These are phyloP conservation scores for Oropetium thomaeum DNA, from an alignment of 176 grass and related monocot genomes.

Conservation along the genomic window DNA sequence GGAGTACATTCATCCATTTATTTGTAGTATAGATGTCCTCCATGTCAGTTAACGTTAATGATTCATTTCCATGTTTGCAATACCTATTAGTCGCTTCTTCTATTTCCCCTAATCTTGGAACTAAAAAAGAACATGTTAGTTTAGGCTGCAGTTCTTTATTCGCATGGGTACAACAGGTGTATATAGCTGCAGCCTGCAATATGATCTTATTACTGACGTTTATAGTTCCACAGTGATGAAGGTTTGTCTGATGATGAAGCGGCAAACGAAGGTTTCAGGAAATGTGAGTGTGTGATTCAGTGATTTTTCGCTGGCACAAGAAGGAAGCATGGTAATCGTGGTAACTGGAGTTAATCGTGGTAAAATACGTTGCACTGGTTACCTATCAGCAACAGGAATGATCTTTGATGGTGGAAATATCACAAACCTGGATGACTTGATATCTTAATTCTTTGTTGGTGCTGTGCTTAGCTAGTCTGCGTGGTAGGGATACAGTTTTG, in stretches of 20 bases:
- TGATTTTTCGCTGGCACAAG: constrained; percentile 44
- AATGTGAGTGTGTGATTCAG: constrained; percentile 90
- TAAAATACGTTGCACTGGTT: not conserved
- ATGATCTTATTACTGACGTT: constrained; percentile 26
- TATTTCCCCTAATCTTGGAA: not conserved
- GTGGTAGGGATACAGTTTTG: constrained; percentile 54
- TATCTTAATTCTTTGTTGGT: constrained; percentile 36
- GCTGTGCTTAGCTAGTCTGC: constrained; percentile 28
- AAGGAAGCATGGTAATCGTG: constrained; percentile 1
- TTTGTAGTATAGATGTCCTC: not conserved
- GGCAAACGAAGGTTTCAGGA: constrained; percentile 68
- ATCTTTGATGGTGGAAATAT: constrained; percentile 4
- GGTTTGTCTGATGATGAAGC: constrained; percentile 76
- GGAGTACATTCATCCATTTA: not conserved
- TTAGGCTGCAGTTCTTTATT: not conserved
- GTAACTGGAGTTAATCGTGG: not conserved
- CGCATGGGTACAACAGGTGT: not conserved
- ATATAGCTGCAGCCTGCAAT: constrained; percentile 9
- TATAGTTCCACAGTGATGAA: constrained; percentile 55
- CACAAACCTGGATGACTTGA: constrained; percentile 12
- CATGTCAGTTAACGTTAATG: constrained; percentile 1
- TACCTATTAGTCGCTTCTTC: not conserved
- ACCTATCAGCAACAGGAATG: not conserved
- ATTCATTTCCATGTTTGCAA: not conserved
- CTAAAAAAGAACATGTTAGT: not conserved